Conservation (phyloP, 1,139 yeast genomes). For the Pichia sp. region DNA sequence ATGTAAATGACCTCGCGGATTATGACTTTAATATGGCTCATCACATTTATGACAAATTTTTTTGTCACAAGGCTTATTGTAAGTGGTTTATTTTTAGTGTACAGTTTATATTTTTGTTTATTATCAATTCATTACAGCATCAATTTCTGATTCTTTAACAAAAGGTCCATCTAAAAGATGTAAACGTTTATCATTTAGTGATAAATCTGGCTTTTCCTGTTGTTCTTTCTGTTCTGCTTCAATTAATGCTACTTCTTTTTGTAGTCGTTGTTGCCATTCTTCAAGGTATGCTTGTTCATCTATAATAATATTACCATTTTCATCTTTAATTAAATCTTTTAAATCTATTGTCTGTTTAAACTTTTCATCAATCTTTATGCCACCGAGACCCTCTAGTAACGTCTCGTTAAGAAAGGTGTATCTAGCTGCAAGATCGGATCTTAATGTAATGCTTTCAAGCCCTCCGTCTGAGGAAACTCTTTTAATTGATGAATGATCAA, state of each 20-base stretch:
- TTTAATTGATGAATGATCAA: conserved; percentile 23
- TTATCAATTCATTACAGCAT: too few relatives aligned
- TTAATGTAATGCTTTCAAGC: conserved; percentile 26
- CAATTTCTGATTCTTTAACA: too few relatives aligned
- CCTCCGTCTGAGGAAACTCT: conserved; percentile 21
- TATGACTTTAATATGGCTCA: too few relatives aligned
- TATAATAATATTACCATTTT: conserved; percentile 8
- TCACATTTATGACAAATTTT: too few relatives aligned
- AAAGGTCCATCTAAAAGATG: background rate
- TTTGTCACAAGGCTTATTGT: too few relatives aligned
- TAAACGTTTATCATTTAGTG: background rate
- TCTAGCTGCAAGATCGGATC: conserved; percentile 30
- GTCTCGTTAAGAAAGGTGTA: conserved; percentile 29
- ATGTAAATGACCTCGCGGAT: too few relatives aligned
- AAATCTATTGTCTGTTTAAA: conserved; percentile 18
- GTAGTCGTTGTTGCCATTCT: conserved; percentile 16
- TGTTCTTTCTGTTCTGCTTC: background rate
- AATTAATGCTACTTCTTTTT: conserved; percentile 7
- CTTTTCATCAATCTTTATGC: conserved; percentile 8
- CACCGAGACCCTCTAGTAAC: conserved; percentile 22
- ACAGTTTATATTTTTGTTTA: too few relatives aligned
- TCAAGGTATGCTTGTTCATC: conserved; percentile 17
- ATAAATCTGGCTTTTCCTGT: background rate
- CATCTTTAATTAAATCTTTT: conserved; percentile 17
- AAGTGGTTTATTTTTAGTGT: too few relatives aligned